Percentiles rank a stretch among this genome's conserved stretches.
Conservation (phyloP, 2,329 filamentous ascomycete species). For the Alternaria sp. region DNA sequence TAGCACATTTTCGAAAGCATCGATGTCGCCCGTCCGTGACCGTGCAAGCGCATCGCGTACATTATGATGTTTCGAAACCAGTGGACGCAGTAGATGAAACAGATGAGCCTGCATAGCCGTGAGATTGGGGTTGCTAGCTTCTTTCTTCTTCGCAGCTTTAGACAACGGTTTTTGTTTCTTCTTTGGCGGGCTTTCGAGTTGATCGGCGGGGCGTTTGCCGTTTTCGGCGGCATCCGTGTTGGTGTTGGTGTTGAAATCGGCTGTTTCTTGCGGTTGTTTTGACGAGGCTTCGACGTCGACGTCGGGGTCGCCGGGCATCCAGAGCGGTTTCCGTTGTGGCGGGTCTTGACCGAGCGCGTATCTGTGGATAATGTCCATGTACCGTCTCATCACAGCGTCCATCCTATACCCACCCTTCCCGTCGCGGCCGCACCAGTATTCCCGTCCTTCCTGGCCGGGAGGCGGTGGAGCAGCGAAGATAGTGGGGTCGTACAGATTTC, state of each 20-base stretch:
- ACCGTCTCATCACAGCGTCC: constrained; percentile 85
- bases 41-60: constrained; percentile 84
- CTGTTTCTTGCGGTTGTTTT: constrained; percentile 21
- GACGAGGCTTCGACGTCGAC: constrained; percentile 42
- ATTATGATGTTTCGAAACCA: constrained; percentile 80
- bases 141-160: constrained; percentile 56
- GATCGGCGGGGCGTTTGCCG: constrained; percentile 3
- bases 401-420: constrained; percentile 85
- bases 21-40: constrained; percentile 72
- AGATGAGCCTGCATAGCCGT: constrained; percentile 86
- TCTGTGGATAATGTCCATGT: constrained; percentile 86
- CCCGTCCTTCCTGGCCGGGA: constrained; percentile 67
- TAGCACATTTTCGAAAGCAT: constrained; percentile 78
- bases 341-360: constrained; percentile 72
- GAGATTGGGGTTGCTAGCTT: constrained; percentile 69
- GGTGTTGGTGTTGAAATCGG: not conserved
- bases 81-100: constrained; percentile 85
- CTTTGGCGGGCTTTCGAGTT: constrained; percentile 39
- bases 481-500: constrained; percentile 87
- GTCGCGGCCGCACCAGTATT: constrained; percentile 84
- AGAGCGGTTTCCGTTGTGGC: constrained; percentile 74
- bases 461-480: constrained; percentile 77
- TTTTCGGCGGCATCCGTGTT: constrained; percentile 10
- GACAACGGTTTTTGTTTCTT: constrained; percentile 45
- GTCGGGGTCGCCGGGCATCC: constrained; percentile 64